Base-by-base conservation (phyloP, 345 rosid genomes). In the Laguncularia racemosa region DNA sequence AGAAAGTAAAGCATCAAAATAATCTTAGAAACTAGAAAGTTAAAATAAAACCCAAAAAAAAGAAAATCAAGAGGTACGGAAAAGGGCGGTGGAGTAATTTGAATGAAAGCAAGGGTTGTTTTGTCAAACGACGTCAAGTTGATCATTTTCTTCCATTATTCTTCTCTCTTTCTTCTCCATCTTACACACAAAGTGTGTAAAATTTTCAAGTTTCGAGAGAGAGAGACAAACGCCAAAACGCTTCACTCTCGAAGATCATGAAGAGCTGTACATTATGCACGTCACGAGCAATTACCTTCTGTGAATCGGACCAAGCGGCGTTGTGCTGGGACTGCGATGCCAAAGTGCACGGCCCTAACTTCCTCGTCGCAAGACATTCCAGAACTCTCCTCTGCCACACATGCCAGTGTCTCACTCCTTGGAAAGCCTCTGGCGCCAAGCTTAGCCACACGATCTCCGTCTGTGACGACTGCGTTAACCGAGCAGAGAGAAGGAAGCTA, bases 281-380 rank as follows among this genome's bases (percentile, higher is more conserved):
- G 65, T 61, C 28, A 5, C 72, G 55, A 49, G 93, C 93, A 8
- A 76, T 63, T 55, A 61, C 76, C 28, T 81, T 72, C 76, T 85
- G 93, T 53, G 86, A 83, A 58, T 76, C 89, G 14, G 93, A 85
- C 66, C 76, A 77, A 65, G 93, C 93, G 13, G 64, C 72, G 64
- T 77, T 85, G 19, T 85, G 93, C 65, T 85, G 93, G 93, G 66
- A 60, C 70, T 85, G 93, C 64, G 93, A 85, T 57, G 71, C 73
- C 53, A 72, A 68, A 60, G 89, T 85, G 40, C 93, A 83, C 69
- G 84, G 81, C 19, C 89, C 93, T 54, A 85, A 85, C 76, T 85
- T 85, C 70, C 86, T 85, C 44, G 93, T 85, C 7, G 89, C 93
- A 0, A 63, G 86, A 14, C 93, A 85, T 63, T 51, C 67, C 14